These are phyloP conservation scores for Phytophthora chlamydospora DNA, from an alignment of 352 stramenopile species.

Conservation along the genomic window DNA sequence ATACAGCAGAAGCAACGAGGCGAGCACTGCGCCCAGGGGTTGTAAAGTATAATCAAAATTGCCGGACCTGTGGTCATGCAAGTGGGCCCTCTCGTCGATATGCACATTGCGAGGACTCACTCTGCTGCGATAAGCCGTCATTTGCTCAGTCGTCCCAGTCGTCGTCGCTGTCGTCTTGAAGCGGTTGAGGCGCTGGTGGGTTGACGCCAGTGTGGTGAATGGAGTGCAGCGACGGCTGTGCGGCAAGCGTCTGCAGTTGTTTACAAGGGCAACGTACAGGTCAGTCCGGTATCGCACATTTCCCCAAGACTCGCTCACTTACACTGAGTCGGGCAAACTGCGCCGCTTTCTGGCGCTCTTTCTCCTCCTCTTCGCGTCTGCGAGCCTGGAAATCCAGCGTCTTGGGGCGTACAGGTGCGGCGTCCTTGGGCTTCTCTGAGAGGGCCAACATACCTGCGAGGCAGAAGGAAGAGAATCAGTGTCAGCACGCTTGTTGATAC, in stretches of 20 bases:
- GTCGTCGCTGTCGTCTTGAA: constrained; percentile 70
- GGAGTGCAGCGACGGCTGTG: constrained; percentile 75
- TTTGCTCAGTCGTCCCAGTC: constrained; percentile 83
- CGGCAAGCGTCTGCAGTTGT: constrained; percentile 51
- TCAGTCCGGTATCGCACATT: constrained; percentile 11
- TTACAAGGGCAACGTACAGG: constrained; percentile 8
- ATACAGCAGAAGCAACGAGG: constrained; percentile 7
- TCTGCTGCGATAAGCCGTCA: not conserved
- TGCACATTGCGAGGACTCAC: not conserved
- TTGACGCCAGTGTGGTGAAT: constrained; percentile 38
- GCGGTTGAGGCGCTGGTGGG: constrained; percentile 11
- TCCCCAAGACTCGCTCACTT: constrained; percentile 11
- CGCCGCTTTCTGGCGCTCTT: constrained; percentile 62
- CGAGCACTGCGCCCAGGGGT: constrained; percentile 17
- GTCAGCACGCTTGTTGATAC: not conserved
- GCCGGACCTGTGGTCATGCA: constrained; percentile 13
- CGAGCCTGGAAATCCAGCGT: constrained; percentile 73
- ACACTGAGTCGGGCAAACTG: constrained; percentile 79
- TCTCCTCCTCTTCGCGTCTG: constrained; percentile 64
- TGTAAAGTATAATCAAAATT: constrained; percentile 63
- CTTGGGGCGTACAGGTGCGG: constrained; percentile 47
- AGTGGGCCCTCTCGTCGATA: constrained; percentile 2
- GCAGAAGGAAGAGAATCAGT: constrained; percentile 6
- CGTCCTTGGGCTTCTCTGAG: constrained; percentile 60
- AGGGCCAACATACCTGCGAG: constrained; percentile 60